Conservation (phyloP, 345 rosid genomes). For the Abelmoschus esculentus region DNA sequence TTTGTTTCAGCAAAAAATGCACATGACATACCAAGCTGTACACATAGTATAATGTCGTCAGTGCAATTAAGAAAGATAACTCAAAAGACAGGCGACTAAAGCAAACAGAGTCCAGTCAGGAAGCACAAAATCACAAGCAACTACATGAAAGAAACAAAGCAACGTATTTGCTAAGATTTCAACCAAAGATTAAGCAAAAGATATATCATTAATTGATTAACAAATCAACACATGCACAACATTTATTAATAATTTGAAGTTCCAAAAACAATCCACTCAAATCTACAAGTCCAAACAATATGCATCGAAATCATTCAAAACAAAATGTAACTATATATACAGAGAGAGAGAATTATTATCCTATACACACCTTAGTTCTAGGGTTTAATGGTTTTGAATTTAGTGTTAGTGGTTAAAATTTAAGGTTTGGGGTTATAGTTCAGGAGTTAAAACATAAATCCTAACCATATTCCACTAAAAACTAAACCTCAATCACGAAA, state of each 20-base stretch:
- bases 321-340: background rate
- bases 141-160: background rate
- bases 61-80: background rate
- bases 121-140: background rate
- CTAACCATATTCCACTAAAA: too few relatives aligned
- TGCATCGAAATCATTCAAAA: constrained; percentile 1
- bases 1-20: constrained; percentile 17
- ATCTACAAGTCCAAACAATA: background rate
- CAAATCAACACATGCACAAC: background rate
- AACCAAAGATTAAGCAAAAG: background rate
- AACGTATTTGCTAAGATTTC: background rate
- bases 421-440: too few relatives aligned
- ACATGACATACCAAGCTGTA: constrained; percentile 27
- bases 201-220: background rate
- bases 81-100: constrained; percentile 13
- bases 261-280: background rate
- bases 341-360: too few relatives aligned
- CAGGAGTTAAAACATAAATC: too few relatives aligned
- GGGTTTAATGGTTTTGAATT: too few relatives aligned
- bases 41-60: background rate
- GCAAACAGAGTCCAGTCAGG: background rate
- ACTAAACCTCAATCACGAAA: too few relatives aligned
- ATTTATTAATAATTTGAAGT: background rate
- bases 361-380: too few relatives aligned
- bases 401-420: too few relatives aligned